phyloP scores from a whole-genome alignment of 345 rosid species.

The Gossypium longicalyx region DNA sequence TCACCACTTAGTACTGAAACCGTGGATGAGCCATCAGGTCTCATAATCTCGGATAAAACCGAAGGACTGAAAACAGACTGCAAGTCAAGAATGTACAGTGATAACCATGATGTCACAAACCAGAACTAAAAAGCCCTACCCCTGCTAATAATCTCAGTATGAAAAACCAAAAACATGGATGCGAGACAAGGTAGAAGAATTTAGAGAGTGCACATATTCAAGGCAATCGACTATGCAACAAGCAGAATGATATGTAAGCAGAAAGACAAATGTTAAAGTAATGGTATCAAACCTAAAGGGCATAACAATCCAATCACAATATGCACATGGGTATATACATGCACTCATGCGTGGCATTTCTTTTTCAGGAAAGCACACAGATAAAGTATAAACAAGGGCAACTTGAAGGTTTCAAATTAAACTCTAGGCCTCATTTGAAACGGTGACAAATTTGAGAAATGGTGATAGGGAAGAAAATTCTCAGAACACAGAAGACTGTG shows the following conservation, averaged over 20 bases:
- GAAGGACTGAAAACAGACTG: conserved; percentile 84
- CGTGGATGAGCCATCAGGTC: conserved; percentile 72
- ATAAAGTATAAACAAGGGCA: background rate
- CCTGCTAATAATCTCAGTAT: background rate
- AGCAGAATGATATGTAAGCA: background rate
- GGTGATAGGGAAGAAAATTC: background rate
- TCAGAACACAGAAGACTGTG: background rate
- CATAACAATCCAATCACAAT: background rate
- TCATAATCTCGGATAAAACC: conserved; percentile 67
- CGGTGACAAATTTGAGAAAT: background rate
- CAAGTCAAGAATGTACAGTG: conserved; percentile 18
- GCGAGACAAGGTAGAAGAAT: background rate
- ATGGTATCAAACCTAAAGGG: background rate
- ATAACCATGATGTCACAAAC: conserved; percentile 3
- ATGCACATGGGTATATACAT: background rate
- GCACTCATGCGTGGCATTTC: background rate
- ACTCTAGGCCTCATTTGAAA: background rate
- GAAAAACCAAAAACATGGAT: background rate
- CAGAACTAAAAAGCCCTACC: background rate
- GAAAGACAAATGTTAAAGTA: background rate
- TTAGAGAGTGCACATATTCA: background rate
- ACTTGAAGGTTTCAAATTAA: background rate
- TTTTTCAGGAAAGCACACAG: background rate
- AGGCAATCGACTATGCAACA: background rate
- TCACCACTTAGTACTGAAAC: conserved; percentile 62